phyloP scores from a whole-genome alignment of 2,329 filamentous ascomycete genomes.

The Xylaria sp. region DNA sequence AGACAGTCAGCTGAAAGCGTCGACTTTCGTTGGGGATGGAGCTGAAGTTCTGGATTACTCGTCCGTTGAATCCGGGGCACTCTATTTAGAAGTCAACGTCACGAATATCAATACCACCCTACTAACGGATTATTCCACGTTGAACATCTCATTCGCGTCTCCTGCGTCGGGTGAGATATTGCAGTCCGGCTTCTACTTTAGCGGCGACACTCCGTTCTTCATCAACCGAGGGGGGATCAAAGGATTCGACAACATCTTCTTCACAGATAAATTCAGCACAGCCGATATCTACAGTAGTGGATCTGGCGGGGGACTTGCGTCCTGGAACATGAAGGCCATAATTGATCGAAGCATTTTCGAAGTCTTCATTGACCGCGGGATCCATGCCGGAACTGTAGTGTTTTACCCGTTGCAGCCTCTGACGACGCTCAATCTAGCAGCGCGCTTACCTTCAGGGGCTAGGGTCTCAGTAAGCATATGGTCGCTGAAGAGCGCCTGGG shows the following conservation, averaged over 20 bases:
- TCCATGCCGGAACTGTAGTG: conserved; percentile 59
- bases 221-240: conserved; percentile 60
- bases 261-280: conserved; percentile 62
- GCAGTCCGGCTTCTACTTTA: conserved; percentile 59
- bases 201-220: conserved; percentile 61
- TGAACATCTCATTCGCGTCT: conserved; percentile 65
- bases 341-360: conserved; percentile 66
- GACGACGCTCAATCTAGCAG: conserved; percentile 50
- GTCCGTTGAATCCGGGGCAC: conserved; percentile 58
- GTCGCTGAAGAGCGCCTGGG: conserved; percentile 54
- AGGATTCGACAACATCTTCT: conserved; percentile 64
- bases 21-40: conserved; percentile 58
- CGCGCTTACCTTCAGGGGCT: conserved; percentile 50
- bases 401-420: conserved; percentile 61
- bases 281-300: conserved; percentile 42
- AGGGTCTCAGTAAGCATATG: conserved; percentile 48
- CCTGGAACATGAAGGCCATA: conserved; percentile 56
- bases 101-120: conserved; percentile 43
- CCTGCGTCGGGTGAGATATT: conserved; percentile 60
- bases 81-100: conserved; percentile 66
- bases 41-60: conserved; percentile 62
- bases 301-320: conserved; percentile 14
- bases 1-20: conserved; percentile 56
- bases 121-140: conserved; percentile 45
- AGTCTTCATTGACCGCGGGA: conserved; percentile 63